Evolutionary conservation across 2,329 filamentous ascomycete species (phyloP).

Genomic region (Lasiodiplodia gonubiensis): DNA sequence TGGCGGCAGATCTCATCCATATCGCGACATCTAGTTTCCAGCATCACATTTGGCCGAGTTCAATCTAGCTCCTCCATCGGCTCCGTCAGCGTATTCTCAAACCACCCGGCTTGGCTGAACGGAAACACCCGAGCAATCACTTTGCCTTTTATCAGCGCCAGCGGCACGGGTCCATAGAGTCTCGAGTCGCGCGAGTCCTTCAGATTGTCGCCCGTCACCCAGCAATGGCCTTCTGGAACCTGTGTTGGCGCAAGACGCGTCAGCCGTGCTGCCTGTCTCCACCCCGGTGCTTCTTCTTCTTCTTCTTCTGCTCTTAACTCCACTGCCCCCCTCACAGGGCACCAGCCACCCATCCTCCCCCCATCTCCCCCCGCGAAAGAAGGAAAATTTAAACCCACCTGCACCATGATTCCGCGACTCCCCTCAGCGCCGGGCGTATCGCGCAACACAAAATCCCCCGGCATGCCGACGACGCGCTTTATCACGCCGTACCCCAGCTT

Average conservation of each 20-base stretch:
- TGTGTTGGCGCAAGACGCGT: slow-evolving; percentile 43
- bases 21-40: background rate
- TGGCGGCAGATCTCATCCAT: background rate
- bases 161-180: slow-evolving; percentile 81
- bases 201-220: slow-evolving; percentile 87
- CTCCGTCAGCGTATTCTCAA: slow-evolving; percentile 25
- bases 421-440: slow-evolving; percentile 60
- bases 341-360: no score
- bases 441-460: slow-evolving; percentile 72
- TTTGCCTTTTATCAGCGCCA: slow-evolving; percentile 85
- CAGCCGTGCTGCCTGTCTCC: background rate
- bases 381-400: slow-evolving; percentile 54
- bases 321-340: no score
- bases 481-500: slow-evolving; percentile 63
- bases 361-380: background rate
- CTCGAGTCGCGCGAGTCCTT: slow-evolving; percentile 84
- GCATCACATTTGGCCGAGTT: background rate
- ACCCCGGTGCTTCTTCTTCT: no score
- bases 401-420: slow-evolving; percentile 60
- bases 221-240: slow-evolving; percentile 92
- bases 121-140: slow-evolving; percentile 55
- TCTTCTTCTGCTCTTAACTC: no score
- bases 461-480: slow-evolving; percentile 72
- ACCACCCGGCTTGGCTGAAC: slow-evolving; percentile 13
- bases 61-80: slow-evolving; percentile 12